A percentile compares a stretch with the other conserved stretches of the same genome.
phyloP scores from a whole-genome alignment of 1,284 basidiomycete genomes.

The Meripilus lineatus region DNA sequence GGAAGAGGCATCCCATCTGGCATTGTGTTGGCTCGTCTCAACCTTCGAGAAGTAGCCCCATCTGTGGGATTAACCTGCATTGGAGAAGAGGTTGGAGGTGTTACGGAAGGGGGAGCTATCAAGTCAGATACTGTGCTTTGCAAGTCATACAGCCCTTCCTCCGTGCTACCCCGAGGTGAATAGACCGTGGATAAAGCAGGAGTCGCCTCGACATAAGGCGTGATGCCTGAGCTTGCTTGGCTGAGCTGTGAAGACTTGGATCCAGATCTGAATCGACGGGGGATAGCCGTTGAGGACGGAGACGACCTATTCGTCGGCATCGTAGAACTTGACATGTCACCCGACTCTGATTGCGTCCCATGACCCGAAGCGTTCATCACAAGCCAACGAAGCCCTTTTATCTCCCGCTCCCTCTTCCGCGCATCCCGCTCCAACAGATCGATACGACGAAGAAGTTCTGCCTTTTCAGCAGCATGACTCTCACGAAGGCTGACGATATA shows the following conservation, averaged over 20 bases:
- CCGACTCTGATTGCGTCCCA: no score
- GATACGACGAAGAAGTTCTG: constrained; percentile 33
- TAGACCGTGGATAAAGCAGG: constrained; percentile 10
- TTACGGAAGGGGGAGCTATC: constrained; percentile 17
- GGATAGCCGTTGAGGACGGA: constrained; percentile 9
- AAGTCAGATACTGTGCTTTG: constrained; percentile 25
- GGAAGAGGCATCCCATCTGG: constrained; percentile 13
- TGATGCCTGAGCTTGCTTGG: constrained; percentile 2
- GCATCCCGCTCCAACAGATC: constrained; percentile 38
- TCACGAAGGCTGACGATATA: no score
- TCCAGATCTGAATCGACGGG: constrained; percentile 11
- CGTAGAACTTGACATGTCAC: no score
- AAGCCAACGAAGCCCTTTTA: constrained; percentile 45
- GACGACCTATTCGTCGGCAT: constrained; percentile 7
- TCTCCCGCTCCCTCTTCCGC: constrained; percentile 39
- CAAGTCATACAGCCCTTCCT: constrained; percentile 27
- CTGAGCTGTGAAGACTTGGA: constrained; percentile 15
- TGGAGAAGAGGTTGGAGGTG: constrained; percentile 6
- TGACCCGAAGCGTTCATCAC: constrained; percentile 33
- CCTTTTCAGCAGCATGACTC: constrained; percentile 39
- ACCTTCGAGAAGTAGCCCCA: neutral
- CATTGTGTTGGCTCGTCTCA: constrained; percentile 22
- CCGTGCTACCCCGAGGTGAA: constrained; percentile 24
- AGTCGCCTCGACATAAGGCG: neutral
- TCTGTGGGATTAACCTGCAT: constrained; percentile 2